phyloP scores from a whole-genome alignment of 2,329 filamentous ascomycete species.

The Sclerotinia spermophila region DNA sequence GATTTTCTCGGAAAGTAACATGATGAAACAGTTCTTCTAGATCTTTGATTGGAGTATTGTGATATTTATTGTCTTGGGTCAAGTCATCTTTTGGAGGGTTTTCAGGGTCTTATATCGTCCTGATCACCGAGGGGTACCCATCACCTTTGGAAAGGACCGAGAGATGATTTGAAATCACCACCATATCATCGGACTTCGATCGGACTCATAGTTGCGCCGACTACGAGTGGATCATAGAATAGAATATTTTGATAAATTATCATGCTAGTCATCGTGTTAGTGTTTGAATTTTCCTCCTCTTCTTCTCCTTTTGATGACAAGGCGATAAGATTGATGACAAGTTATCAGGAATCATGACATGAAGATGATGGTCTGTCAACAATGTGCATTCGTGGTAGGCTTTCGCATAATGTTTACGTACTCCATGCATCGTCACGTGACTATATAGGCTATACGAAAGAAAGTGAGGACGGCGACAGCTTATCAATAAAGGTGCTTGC shows the following conservation, averaged over 20 bases:
- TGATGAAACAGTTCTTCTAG: not conserved
- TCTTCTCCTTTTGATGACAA: not conserved
- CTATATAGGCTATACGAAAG: not conserved
- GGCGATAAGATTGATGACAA: not conserved
- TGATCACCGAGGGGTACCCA: not conserved
- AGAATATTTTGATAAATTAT: not conserved
- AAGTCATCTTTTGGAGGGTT: not conserved
- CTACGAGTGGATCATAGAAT: not conserved
- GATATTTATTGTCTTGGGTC: not conserved
- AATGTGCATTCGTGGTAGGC: not conserved
- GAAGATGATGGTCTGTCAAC: not conserved
- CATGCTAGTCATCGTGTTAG: not conserved
- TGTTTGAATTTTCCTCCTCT: not conserved
- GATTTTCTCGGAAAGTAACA: slow-evolving; percentile 26
- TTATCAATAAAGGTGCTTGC: not conserved
- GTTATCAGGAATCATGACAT: not conserved
- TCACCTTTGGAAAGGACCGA: not conserved
- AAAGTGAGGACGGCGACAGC: not conserved
- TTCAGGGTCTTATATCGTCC: not conserved
- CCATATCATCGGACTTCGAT: not conserved
- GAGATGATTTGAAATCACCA: not conserved
- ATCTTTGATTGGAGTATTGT: not conserved
- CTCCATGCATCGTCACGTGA: too few species aligned
- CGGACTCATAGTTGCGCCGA: not conserved
- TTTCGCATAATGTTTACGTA: not conserved